phyloP scores from a whole-genome alignment of 306 rosid species.

The Cicer judaicum region DNA sequence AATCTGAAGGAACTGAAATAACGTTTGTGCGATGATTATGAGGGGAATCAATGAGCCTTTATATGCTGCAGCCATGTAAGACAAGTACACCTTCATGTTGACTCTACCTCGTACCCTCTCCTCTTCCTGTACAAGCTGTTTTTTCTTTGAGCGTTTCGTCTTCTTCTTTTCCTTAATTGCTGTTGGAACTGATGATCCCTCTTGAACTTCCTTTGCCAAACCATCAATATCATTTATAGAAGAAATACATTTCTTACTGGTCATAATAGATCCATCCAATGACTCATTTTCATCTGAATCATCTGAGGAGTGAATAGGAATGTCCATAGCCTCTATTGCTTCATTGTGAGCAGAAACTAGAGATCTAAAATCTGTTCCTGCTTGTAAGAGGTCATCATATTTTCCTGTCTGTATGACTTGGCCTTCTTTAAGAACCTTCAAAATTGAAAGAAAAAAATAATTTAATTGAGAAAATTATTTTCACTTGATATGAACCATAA shows the following conservation, averaged over 20 bases:
- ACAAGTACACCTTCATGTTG: slow-evolving; percentile 94
- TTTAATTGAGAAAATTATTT: slow-evolving; percentile 33
- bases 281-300: slow-evolving; percentile 82
- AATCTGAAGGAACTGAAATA: slow-evolving; percentile 98
- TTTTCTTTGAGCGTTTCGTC: slow-evolving; percentile 77
- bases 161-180: slow-evolving; percentile 91
- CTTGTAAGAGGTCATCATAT: slow-evolving; percentile 92
- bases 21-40: slow-evolving; percentile 80
- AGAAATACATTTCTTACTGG: slow-evolving; percentile 54
- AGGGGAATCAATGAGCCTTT: slow-evolving; percentile 89
- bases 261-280: slow-evolving; percentile 53
- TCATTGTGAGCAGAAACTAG: slow-evolving; percentile 96
- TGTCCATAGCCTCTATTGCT: slow-evolving; percentile 99
- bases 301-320: slow-evolving; percentile 85
- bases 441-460: slow-evolving; percentile 38
- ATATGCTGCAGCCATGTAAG: slow-evolving; percentile 99
- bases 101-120: slow-evolving; percentile 97
- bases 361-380: slow-evolving; percentile 92
- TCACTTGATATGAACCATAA: slow-evolving; percentile 33
- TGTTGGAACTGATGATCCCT: slow-evolving; percentile 73
- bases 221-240: slow-evolving; percentile 61
- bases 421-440: slow-evolving; percentile 94
- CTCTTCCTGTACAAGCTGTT: slow-evolving; percentile 99
- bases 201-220: slow-evolving; percentile 89
- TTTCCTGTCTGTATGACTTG: slow-evolving; percentile 88